phyloP scores from a whole-genome alignment of 2,329 filamentous ascomycete species.

The Chaetomium sp. region DNA sequence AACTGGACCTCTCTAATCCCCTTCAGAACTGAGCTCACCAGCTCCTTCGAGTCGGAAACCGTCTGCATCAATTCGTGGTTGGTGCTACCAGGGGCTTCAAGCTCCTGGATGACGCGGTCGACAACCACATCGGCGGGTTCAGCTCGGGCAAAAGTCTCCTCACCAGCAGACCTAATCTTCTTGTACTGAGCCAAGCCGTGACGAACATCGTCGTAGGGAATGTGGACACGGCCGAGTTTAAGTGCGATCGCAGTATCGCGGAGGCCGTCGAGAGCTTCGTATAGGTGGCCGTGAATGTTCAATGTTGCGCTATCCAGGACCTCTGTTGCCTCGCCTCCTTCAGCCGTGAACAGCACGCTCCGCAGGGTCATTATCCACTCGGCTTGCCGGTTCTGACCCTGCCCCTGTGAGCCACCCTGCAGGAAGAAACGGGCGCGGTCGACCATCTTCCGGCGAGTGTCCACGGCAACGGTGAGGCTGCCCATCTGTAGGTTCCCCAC shows the following conservation, averaged over 20 bases:
- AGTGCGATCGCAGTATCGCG: conserved; percentile 87
- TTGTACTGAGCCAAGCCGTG: conserved; percentile 62
- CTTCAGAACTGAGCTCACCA: conserved; percentile 83
- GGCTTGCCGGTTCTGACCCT: conserved; percentile 68
- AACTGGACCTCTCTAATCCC: conserved; percentile 97
- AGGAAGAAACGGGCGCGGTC: conserved; percentile 88
- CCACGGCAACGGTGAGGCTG: conserved; percentile 80
- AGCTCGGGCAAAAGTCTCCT: conserved; percentile 41
- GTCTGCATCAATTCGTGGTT: conserved; percentile 73
- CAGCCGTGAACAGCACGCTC: conserved; percentile 85
- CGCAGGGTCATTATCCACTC: conserved; percentile 91
- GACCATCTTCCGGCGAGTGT: conserved; percentile 88
- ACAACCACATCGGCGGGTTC: conserved; percentile 65
- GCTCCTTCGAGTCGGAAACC: conserved; percentile 89
- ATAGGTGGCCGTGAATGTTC: conserved; percentile 89
- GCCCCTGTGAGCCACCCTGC: conserved; percentile 66
- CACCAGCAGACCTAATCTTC: conserved; percentile 44
- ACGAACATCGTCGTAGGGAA: conserved; percentile 85
- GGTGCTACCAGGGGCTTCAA: conserved; percentile 66
- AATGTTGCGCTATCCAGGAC: conserved; percentile 84
- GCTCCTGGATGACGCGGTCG: conserved; percentile 72
- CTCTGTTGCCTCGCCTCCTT: conserved; percentile 82
- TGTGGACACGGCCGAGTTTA: conserved; percentile 85
- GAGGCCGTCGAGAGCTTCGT: conserved; percentile 81
- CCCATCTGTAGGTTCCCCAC: conserved; percentile 86